These are phyloP conservation scores for Aureobasidium sp. DNA, from an alignment of 2,329 filamentous ascomycete genomes.

Conservation along the genomic window DNA sequence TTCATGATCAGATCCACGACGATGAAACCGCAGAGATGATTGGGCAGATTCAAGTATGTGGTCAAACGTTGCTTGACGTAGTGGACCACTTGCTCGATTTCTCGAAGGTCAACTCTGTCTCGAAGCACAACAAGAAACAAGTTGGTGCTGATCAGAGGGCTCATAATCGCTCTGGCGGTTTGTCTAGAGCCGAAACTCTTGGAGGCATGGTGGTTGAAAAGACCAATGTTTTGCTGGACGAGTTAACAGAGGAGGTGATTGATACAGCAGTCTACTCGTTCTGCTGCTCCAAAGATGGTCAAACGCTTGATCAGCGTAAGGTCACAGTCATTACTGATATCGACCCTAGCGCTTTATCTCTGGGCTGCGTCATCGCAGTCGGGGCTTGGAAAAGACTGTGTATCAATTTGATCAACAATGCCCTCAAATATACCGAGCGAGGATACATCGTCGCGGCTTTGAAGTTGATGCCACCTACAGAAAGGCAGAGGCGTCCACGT, in stretches of 20 bases:
- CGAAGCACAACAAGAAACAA: neutral
- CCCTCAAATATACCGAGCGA: conserved; percentile 35
- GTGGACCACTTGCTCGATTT: conserved; percentile 29
- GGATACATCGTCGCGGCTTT: conserved; percentile 25
- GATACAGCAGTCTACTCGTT: conserved; percentile 6
- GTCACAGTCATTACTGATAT: conserved; percentile 4
- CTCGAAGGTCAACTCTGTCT: conserved; percentile 28
- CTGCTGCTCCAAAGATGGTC: neutral
- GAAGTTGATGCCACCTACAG: neutral
- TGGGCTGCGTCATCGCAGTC: neutral
- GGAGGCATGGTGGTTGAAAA: conserved; percentile 6
- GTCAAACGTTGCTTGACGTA: conserved; percentile 36
- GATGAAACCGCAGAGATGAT: conserved; percentile 28
- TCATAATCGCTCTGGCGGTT: neutral
- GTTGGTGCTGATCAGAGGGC: neutral
- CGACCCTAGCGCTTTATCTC: neutral
- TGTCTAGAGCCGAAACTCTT: neutral
- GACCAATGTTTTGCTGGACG: neutral
- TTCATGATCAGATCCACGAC: conserved; percentile 32
- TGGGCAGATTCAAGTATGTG: conserved; percentile 38
- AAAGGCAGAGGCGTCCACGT: neutral
- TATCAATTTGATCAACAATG: conserved; percentile 27
- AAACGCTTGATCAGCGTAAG: neutral
- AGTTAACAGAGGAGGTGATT: neutral
- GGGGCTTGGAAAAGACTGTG: conserved; percentile 17